Evolutionary conservation across 2,329 filamentous ascomycete species (phyloP).

Genomic region (Penicillium sp.): DNA sequence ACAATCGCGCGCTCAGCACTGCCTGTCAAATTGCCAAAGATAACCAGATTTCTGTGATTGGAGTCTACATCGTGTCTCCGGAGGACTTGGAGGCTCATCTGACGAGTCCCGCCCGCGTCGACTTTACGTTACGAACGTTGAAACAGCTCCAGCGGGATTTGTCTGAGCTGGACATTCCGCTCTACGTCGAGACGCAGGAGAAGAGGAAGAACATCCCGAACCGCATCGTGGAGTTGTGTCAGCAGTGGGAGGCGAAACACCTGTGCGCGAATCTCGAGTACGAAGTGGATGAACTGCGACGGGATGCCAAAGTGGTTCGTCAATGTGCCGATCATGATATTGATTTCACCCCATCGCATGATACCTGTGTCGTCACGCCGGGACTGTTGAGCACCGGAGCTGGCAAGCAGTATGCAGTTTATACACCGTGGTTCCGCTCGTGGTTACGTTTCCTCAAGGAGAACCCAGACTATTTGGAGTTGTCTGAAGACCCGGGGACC

Average conservation of each 20-base stretch:
- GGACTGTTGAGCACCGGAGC: conserved; percentile 69
- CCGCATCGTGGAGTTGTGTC: conserved; percentile 68
- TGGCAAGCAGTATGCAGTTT: conserved; percentile 83
- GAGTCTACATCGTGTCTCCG: conserved; percentile 79
- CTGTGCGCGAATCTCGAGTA: conserved; percentile 87
- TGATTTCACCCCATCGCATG: conserved; percentile 74
- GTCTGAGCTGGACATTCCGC: conserved; percentile 73
- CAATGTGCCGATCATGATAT: conserved; percentile 68
- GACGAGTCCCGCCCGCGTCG: conserved; percentile 73
- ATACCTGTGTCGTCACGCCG: conserved; percentile 82
- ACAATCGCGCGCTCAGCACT: conserved; percentile 74
- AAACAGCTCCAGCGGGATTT: conserved; percentile 70
- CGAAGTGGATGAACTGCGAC: conserved; percentile 84
- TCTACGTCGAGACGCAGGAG: conserved; percentile 75
- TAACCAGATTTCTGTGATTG: conserved; percentile 73
- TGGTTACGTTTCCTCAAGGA: conserved; percentile 77
- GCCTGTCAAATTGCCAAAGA: conserved; percentile 72
- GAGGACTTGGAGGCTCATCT: conserved; percentile 85
- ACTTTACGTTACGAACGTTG: conserved; percentile 79
- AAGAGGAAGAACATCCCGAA: conserved; percentile 67
- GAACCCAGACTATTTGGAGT: conserved; percentile 70
- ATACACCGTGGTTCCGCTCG: conserved; percentile 78
- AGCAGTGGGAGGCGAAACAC: conserved; percentile 75
- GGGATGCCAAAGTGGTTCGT: conserved; percentile 72
- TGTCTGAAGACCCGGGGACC: conserved; percentile 62